Conservation (phyloP, 2,329 filamentous ascomycete species). For the Neocucurbitaria cava region DNA sequence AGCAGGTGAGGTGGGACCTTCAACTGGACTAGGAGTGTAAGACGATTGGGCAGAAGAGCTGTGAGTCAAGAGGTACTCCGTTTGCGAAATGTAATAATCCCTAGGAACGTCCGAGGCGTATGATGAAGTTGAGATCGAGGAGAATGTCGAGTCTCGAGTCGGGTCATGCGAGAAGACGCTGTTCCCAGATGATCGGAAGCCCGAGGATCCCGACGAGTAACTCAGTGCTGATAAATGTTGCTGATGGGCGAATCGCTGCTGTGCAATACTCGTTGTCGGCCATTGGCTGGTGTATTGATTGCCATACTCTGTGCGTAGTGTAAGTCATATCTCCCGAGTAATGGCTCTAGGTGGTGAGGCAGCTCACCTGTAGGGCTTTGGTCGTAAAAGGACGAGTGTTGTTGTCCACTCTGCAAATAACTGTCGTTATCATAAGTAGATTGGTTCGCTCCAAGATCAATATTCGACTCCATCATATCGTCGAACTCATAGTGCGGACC, state of each 20-base stretch:
- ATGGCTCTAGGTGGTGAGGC: not conserved
- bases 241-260: constrained; percentile 12
- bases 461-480: constrained; percentile 4
- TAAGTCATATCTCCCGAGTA: constrained; percentile 3
- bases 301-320: constrained; percentile 12
- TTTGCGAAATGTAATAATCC: constrained; percentile 18
- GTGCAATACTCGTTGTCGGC: constrained; percentile 5
- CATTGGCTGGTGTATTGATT: constrained; percentile 12
- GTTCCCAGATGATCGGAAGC: constrained; percentile 21
- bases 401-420: constrained; percentile 11
- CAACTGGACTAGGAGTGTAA: constrained; percentile 1
- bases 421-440: constrained; percentile 9
- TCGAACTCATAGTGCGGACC: constrained; percentile 15
- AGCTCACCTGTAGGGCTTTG: constrained; percentile 16
- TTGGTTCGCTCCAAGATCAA: constrained; percentile 7
- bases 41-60: constrained; percentile 4
- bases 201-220: constrained; percentile 24
- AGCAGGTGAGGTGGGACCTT: constrained; percentile 2
- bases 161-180: constrained; percentile 28
- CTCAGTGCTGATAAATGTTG: constrained; percentile 28
- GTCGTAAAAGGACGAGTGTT: constrained; percentile 5
- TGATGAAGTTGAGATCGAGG: constrained; percentile 31
- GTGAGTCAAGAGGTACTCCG: constrained; percentile 12
- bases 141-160: constrained; percentile 27
- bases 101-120: constrained; percentile 17